phyloP scores from a whole-genome alignment of 495 filamentous ascomycete species.

The Penicillium paxilli region DNA sequence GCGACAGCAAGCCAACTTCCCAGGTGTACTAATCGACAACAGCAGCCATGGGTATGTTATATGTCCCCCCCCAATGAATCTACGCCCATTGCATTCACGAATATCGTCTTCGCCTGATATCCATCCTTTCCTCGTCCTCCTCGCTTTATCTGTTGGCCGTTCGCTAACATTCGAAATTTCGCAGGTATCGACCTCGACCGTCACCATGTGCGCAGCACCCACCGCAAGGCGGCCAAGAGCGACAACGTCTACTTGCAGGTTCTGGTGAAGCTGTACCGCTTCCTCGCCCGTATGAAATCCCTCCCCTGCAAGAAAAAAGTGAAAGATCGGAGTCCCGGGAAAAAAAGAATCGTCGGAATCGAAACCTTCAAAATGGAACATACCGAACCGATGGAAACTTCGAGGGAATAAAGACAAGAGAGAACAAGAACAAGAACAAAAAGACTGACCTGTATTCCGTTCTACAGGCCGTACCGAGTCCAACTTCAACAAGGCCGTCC shows the following conservation, averaged over 20 bases:
- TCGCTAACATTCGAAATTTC: slow-evolving; percentile 8
- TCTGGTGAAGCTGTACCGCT: slow-evolving; percentile 98
- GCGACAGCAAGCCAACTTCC: slow-evolving; percentile 48
- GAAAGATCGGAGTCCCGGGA: no score
- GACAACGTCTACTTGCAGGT: slow-evolving; percentile 98
- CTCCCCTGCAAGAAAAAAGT: not conserved
- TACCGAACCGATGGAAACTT: not conserved
- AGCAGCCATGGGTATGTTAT: slow-evolving; percentile 55
- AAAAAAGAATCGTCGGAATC: not conserved
- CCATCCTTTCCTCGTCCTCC: not conserved
- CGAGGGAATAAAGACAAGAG: slow-evolving; percentile 5
- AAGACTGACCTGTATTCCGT: slow-evolving; percentile 17
- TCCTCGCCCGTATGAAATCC: slow-evolving; percentile 83
- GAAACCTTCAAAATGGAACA: not conserved
- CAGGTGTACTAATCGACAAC: slow-evolving; percentile 43
- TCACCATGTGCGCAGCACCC: slow-evolving; percentile 83
- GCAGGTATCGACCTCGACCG: slow-evolving; percentile 68
- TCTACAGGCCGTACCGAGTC: slow-evolving; percentile 85
- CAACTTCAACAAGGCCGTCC: slow-evolving; percentile 94
- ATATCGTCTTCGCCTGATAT: not conserved
- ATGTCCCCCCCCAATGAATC: no score
- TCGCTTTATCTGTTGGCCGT: not conserved
- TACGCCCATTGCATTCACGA: no score
- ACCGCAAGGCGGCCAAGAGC: slow-evolving; percentile 95
- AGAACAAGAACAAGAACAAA: no score